A percentile compares a stretch with the other conserved stretches of the same genome.
Evolutionary conservation across 331 rosid species (phyloP).

Genomic region (Rhamnella rubrinervis): DNA sequence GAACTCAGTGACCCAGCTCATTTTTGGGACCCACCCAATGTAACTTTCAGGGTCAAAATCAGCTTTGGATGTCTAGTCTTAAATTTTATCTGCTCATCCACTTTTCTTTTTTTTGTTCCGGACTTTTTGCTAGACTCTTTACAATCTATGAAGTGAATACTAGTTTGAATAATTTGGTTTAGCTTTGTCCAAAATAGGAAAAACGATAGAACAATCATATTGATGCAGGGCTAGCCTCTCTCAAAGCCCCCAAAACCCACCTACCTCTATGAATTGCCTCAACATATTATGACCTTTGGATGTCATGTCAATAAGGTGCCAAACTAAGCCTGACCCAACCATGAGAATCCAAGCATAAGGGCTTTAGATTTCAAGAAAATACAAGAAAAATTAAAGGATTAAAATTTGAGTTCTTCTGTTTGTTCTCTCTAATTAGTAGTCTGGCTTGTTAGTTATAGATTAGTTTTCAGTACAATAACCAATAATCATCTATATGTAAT

Average conservation of each 20-base stretch:
- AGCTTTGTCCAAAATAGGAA: constrained; percentile 6
- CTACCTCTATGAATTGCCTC: too few relatives aligned
- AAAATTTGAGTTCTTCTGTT: too few relatives aligned
- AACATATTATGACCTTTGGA: too few relatives aligned
- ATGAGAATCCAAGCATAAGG: neutral
- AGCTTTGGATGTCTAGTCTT: constrained; percentile 8
- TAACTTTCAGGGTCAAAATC: constrained; percentile 23
- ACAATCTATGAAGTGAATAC: neutral
- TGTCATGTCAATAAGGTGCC: too few relatives aligned
- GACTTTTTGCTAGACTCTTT: constrained; percentile 5
- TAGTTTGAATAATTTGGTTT: neutral
- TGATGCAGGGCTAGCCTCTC: too few relatives aligned
- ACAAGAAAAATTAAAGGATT: too few relatives aligned
- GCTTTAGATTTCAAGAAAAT: neutral
- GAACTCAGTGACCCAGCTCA: constrained; percentile 9
- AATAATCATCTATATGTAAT: too few relatives aligned
- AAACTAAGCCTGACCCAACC: too few relatives aligned
- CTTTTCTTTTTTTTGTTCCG: neutral
- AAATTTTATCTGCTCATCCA: neutral
- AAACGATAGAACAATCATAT: neutral
- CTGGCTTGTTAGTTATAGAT: too few relatives aligned
- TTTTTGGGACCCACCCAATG: constrained; percentile 11
- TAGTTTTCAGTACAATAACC: too few relatives aligned
- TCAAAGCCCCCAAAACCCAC: too few relatives aligned
- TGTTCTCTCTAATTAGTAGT: too few relatives aligned